Evolutionary conservation across 352 stramenopile species (phyloP).

Genomic region (Phytophthora pisi): DNA sequence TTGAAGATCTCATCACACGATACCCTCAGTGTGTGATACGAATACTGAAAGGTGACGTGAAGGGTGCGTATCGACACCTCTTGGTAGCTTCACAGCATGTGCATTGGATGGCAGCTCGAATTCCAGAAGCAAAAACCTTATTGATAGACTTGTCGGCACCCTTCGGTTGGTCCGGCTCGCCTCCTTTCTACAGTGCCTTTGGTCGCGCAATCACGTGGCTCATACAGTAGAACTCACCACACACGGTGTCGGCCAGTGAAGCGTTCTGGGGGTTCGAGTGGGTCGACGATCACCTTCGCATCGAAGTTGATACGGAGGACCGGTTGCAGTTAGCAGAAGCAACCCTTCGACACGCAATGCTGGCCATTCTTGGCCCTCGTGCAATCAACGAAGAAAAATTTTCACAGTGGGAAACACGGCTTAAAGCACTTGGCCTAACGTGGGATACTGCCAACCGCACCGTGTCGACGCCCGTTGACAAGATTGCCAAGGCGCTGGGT

Average conservation of each 20-base stretch:
- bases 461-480: slow-evolving; percentile 10
- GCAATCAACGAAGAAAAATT: slow-evolving; percentile 36
- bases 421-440: slow-evolving; percentile 12
- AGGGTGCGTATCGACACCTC: slow-evolving; percentile 13
- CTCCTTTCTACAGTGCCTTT: slow-evolving; percentile 15
- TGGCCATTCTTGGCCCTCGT: slow-evolving; percentile 22
- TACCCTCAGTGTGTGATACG: slow-evolving; percentile 1
- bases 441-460: slow-evolving; percentile 4
- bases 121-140: slow-evolving; percentile 1
- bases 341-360: slow-evolving; percentile 13
- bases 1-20: not conserved
- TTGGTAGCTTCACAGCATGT: slow-evolving; percentile 2
- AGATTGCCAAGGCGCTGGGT: slow-evolving; percentile 13
- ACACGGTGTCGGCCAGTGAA: slow-evolving; percentile 5
- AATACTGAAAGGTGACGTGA: slow-evolving; percentile 6
- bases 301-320: slow-evolving; percentile 14
- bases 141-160: slow-evolving; percentile 14
- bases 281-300: slow-evolving; percentile 36
- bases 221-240: slow-evolving; percentile 4
- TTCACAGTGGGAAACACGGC: slow-evolving; percentile 6
- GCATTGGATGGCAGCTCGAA: slow-evolving; percentile 9
- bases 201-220: slow-evolving; percentile 13
- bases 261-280: slow-evolving; percentile 29
- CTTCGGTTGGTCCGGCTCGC: slow-evolving; percentile 18
- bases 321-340: slow-evolving; percentile 5